These are phyloP conservation scores for Saturnispora zaruensis DNA, from an alignment of 805 yeast genomes.

Conservation along the genomic window DNA sequence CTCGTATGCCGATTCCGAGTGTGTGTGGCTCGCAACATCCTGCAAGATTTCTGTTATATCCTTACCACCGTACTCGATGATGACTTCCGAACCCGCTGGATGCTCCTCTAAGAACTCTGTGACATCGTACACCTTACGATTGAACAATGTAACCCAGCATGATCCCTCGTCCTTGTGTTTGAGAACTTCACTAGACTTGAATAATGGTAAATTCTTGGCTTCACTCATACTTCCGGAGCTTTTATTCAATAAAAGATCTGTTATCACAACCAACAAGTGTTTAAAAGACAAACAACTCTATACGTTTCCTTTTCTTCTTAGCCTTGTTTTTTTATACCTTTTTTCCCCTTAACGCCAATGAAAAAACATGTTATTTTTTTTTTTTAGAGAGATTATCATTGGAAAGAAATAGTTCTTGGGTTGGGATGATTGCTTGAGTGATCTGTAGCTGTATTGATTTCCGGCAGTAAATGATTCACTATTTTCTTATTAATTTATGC, in stretches of 20 bases:
- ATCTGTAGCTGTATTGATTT: too few species aligned
- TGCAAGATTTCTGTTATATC: conserved; percentile 67
- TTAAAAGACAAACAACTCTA: background rate
- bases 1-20: conserved; percentile 82
- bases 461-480: too few species aligned
- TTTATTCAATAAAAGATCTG: background rate
- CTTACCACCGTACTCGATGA: conserved; percentile 49
- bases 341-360: background rate
- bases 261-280: background rate
- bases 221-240: background rate
- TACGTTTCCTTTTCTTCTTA: background rate
- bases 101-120: conserved; percentile 65
- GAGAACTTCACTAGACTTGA: conserved; percentile 45
- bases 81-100: conserved; percentile 58
- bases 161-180: conserved; percentile 45
- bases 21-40: conserved; percentile 63
- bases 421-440: background rate
- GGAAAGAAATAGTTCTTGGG: background rate
- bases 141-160: conserved; percentile 74
- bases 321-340: background rate
- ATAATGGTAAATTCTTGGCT: conserved; percentile 41
- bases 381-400: background rate
- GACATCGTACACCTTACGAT: conserved; percentile 79
- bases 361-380: background rate
- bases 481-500: too few species aligned